Conservation (phyloP, 2,329 filamentous ascomycete species). For the Ascochyta rabiei region DNA sequence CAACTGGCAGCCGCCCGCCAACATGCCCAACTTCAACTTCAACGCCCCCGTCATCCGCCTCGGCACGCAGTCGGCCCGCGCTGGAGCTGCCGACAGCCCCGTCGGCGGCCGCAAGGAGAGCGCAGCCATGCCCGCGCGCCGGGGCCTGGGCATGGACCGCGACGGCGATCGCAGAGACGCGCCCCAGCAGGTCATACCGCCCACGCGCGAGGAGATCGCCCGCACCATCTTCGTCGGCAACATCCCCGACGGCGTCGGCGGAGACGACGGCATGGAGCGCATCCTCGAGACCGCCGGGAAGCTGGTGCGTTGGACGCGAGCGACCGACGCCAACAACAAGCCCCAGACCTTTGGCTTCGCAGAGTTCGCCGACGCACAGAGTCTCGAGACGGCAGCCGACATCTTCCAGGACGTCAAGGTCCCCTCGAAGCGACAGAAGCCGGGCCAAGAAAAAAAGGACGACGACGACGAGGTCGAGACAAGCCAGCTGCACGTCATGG, state of each 20-base stretch:
- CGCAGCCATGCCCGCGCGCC: conserved; percentile 47
- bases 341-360: conserved; percentile 91
- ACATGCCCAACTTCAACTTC: conserved; percentile 98
- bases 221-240: conserved; percentile 89
- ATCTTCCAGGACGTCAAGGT: conserved; percentile 82
- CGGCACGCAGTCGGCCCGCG: conserved; percentile 75
- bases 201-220: conserved; percentile 87
- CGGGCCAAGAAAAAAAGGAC: conserved; percentile 53
- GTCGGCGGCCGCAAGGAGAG: conserved; percentile 57
- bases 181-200: conserved; percentile 75
- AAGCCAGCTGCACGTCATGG: conserved; percentile 68
- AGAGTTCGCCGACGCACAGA: conserved; percentile 90
- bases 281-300: conserved; percentile 78
- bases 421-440: conserved; percentile 75
- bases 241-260: conserved; percentile 77
- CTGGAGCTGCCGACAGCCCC: conserved; percentile 52
- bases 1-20: conserved; percentile 86
- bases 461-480: conserved; percentile 64
- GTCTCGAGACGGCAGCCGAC: conserved; percentile 82
- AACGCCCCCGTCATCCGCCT: conserved; percentile 94
- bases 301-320: conserved; percentile 84
- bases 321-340: conserved; percentile 78
- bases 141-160: conserved; percentile 64
- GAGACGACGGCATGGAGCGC: conserved; percentile 78
- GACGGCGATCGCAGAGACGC: conserved; percentile 68